phyloP scores from a whole-genome alignment of 139 green algal species.

The Trebouxia sp. region DNA sequence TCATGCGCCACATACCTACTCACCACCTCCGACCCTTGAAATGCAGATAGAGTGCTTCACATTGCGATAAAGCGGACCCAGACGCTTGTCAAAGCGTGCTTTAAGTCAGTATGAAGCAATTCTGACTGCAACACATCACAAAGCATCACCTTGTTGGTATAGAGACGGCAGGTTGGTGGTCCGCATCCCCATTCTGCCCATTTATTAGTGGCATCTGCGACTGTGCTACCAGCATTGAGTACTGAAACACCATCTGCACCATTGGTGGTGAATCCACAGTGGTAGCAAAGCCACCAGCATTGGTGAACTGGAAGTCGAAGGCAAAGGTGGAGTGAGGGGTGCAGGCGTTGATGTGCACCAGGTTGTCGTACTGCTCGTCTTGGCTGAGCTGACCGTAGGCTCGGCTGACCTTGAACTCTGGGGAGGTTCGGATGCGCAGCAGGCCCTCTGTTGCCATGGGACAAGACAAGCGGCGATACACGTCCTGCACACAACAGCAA shows the following conservation, averaged over 20 bases:
- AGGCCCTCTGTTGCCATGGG: constrained; percentile 61
- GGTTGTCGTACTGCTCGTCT: constrained; percentile 61
- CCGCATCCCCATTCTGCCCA: too few species aligned
- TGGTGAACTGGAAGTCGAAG: constrained; percentile 69
- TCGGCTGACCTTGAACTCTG: constrained; percentile 59
- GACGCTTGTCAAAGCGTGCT: too few species aligned
- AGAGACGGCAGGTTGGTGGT: too few species aligned
- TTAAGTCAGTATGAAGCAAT: too few species aligned
- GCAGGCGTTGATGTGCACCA: constrained; percentile 77
- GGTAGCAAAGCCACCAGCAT: constrained; percentile 40
- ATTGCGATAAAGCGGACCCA: too few species aligned
- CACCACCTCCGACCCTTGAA: too few species aligned
- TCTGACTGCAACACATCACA: too few species aligned
- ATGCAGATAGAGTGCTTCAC: too few species aligned
- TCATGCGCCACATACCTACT: too few species aligned
- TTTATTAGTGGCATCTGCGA: too few species aligned
- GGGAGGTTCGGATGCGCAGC: constrained; percentile 75
- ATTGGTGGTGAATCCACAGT: constrained; percentile 31
- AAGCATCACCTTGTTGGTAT: too few species aligned
- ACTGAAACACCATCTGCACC: constrained; percentile 71
- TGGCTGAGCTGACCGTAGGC: constrained; percentile 74
- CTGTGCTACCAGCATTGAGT: constrained; percentile 47
- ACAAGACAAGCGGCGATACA: constrained; percentile 76
- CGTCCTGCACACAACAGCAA: constrained; percentile 64
- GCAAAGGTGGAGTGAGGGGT: constrained; percentile 68